Percentiles rank a stretch among this genome's conserved stretches.
Conservation (phyloP, 208 protist genomes). For the Phytomonas francai region DNA sequence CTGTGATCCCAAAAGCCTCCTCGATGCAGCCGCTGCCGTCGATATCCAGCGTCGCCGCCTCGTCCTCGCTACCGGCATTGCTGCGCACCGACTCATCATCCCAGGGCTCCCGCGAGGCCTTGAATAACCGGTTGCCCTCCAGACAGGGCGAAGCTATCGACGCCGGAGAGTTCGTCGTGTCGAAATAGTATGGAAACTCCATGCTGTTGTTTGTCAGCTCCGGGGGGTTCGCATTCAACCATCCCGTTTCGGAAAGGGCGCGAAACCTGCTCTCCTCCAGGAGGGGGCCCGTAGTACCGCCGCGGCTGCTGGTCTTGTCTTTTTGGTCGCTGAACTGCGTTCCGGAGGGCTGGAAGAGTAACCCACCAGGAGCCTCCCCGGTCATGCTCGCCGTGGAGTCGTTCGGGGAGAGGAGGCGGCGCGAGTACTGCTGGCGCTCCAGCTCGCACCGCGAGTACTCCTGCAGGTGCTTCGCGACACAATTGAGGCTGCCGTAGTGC, state of each 20-base stretch:
- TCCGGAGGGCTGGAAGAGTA: no score
- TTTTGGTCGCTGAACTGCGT: slow-evolving; percentile 6
- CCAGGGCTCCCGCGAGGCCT: slow-evolving; percentile 4
- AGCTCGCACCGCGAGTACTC: slow-evolving; percentile 33
- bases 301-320: not conserved
- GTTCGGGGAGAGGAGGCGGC: slow-evolving; percentile 11
- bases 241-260: no score
- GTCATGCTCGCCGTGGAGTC: slow-evolving; percentile 3
- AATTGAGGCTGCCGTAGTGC: slow-evolving; percentile 75
- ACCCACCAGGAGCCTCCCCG: not conserved
- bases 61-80: slow-evolving; percentile 19
- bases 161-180: no score
- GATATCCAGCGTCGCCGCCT: slow-evolving; percentile 17
- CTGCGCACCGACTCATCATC: slow-evolving; percentile 22
- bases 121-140: no score
- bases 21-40: slow-evolving; percentile 22
- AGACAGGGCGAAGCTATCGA: no score
- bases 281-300: no score
- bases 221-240: no score
- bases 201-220: no score
- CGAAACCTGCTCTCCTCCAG: no score
- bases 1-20: slow-evolving; percentile 47
- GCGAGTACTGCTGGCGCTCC: slow-evolving; percentile 23
- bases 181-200: no score
- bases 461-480: slow-evolving; percentile 34